Conservation (phyloP, 2,329 filamentous ascomycete species). For the Botryotinia convoluta region DNA sequence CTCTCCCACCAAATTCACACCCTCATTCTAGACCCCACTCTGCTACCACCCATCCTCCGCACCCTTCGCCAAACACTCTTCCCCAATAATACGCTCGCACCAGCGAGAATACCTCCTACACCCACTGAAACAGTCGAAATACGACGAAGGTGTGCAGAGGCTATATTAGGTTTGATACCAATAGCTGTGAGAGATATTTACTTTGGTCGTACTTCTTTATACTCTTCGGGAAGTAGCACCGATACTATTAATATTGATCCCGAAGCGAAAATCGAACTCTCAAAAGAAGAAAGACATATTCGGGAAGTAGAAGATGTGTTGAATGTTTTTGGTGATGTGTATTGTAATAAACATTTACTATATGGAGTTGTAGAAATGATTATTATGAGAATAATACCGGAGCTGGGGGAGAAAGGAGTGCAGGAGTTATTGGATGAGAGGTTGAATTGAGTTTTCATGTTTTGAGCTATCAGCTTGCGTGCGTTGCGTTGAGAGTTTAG, state of each 20-base stretch:
- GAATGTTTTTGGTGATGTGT: constrained; percentile 73
- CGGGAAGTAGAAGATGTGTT: constrained; percentile 55
- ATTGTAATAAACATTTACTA: constrained; percentile 90
- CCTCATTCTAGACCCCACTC: constrained; percentile 60
- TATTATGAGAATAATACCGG: constrained; percentile 79
- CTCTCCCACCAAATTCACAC: constrained; percentile 56
- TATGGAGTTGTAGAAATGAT: constrained; percentile 80
- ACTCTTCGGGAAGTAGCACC: not conserved
- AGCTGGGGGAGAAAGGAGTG: constrained; percentile 70
- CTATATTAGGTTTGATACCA: constrained; percentile 50
- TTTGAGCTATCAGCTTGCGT: not conserved
- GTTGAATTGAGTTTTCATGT: constrained; percentile 44
- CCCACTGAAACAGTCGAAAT: constrained; percentile 60
- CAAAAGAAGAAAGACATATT: constrained; percentile 15
- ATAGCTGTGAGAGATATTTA: constrained; percentile 37
- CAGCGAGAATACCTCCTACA: constrained; percentile 59
- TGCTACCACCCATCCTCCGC: constrained; percentile 65
- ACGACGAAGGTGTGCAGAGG: constrained; percentile 63
- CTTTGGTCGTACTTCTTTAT: constrained; percentile 38
- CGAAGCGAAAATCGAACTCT: constrained; percentile 1
- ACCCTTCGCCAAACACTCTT: constrained; percentile 77
- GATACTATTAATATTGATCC: not conserved
- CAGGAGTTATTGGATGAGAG: constrained; percentile 73
- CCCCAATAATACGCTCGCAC: constrained; percentile 75
- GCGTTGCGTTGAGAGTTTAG: constrained; percentile 10